Evolutionary conservation across 2,329 filamentous ascomycete genomes (phyloP).

Genomic region (Colletotrichum theobromicola): DNA sequence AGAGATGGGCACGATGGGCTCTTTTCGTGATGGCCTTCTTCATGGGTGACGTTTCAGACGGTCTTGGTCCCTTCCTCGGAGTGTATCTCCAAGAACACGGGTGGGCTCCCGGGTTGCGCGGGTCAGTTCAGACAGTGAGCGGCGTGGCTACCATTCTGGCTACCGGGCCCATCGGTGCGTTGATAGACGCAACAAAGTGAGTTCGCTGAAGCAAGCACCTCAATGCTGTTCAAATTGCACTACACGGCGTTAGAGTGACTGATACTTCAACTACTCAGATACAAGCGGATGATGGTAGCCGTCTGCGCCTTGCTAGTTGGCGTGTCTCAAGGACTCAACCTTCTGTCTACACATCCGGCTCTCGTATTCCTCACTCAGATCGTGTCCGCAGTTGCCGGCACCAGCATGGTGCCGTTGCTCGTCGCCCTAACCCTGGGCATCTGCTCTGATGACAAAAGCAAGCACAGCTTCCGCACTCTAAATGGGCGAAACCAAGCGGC

Average conservation of each 20-base stretch:
- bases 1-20: conserved; percentile 2
- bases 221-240: neutral
- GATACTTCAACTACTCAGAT: neutral
- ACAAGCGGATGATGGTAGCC: conserved; percentile 1
- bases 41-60: conserved; percentile 14
- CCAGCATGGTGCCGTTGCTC: conserved; percentile 4
- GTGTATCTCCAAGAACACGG: conserved; percentile 14
- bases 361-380: conserved; percentile 12
- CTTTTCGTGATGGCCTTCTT: conserved; percentile 11
- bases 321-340: conserved; percentile 9
- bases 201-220: neutral
- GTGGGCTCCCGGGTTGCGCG: conserved; percentile 10
- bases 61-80: conserved; percentile 7
- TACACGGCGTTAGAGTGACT: neutral
- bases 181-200: conserved; percentile 16
- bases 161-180: conserved; percentile 5
- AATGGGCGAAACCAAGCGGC: conserved; percentile 6
- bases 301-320: conserved; percentile 1
- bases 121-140: neutral
- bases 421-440: conserved; percentile 9
- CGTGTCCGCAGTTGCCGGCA: conserved; percentile 10
- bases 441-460: neutral
- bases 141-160: conserved; percentile 11
- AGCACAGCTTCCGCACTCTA: conserved; percentile 2
- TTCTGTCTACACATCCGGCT: conserved; percentile 2